phyloP scores from a whole-genome alignment of 108 stramenopile species.

The Skeletonema potamos region DNA sequence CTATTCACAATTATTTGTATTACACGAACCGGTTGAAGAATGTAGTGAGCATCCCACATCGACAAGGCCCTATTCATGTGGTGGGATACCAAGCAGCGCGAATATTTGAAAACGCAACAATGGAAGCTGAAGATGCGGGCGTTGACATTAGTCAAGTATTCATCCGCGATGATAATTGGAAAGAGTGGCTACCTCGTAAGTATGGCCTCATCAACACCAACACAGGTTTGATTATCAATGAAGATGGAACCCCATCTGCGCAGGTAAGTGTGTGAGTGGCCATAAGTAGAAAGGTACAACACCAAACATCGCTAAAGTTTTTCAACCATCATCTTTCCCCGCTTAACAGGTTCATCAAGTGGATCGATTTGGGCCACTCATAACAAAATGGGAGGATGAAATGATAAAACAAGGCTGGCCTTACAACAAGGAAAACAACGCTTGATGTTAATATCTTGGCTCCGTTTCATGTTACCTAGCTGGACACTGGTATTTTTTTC shows the following conservation, averaged over 20 bases:
- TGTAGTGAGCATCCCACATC: slow-evolving; percentile 40
- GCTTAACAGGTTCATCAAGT: slow-evolving; percentile 14
- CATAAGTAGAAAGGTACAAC: not conserved
- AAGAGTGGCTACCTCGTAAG: slow-evolving; percentile 25
- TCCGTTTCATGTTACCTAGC: too few species aligned
- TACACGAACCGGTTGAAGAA: slow-evolving; percentile 59
- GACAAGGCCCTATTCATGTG: slow-evolving; percentile 39
- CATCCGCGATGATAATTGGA: slow-evolving; percentile 10
- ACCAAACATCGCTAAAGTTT: not conserved
- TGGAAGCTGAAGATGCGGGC: slow-evolving; percentile 6
- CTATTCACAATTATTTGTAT: slow-evolving; percentile 82
- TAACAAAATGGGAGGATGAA: slow-evolving; percentile 7
- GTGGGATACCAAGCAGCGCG: slow-evolving; percentile 36
- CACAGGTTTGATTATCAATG: slow-evolving; percentile 26
- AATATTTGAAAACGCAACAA: slow-evolving; percentile 10
- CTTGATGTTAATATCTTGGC: too few species aligned
- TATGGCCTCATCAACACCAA: slow-evolving; percentile 22
- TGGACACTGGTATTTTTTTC: too few species aligned
- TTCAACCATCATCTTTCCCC: not conserved
- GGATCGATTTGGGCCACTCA: slow-evolving; percentile 20
- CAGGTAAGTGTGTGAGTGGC: slow-evolving; percentile 3
- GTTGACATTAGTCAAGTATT: not conserved
- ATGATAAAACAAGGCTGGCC: slow-evolving; percentile 21
- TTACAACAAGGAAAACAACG: slow-evolving; percentile 2
- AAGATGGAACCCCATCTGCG: slow-evolving; percentile 21